A percentile compares a stretch with the other conserved stretches of the same genome.
These are phyloP conservation scores for Lipomyces japonicus DNA, from an alignment of 805 yeast species.

Conservation along the genomic window DNA sequence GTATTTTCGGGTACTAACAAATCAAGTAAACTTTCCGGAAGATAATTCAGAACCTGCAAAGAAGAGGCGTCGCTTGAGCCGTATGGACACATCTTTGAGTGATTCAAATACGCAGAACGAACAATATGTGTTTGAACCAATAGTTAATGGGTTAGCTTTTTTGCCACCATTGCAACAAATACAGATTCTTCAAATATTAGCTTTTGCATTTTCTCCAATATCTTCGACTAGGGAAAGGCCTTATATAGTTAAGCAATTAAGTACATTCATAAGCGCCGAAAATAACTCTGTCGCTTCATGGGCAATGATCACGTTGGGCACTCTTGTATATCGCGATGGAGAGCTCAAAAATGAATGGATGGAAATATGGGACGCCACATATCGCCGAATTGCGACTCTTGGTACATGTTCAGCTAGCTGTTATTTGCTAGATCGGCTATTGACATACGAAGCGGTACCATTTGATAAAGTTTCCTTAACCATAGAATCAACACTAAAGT, in stretches of 20 bases:
- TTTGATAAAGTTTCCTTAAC: not conserved
- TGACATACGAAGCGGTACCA: not conserved
- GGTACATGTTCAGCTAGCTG: slow-evolving; percentile 14
- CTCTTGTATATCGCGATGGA: not conserved
- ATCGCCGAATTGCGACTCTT: slow-evolving; percentile 6
- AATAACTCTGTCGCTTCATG: slow-evolving; percentile 10
- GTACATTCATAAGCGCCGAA: slow-evolving; percentile 3
- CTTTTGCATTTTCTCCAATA: slow-evolving; percentile 2
- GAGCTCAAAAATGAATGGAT: slow-evolving; percentile 8
- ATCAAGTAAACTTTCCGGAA: no score
- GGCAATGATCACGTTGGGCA: slow-evolving; percentile 18
- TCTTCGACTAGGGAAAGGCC: not conserved
- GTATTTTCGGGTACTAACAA: no score
- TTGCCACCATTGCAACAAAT: no score
- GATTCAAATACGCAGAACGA: no score
- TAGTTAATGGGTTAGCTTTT: no score
- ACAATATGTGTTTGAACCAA: no score
- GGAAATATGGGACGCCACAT: slow-evolving; percentile 9
- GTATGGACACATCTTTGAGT: no score
- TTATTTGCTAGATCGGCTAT: slow-evolving; percentile 7
- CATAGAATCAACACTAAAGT: slow-evolving; percentile 2
- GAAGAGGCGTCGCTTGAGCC: slow-evolving; percentile 9
- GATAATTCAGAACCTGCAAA: not conserved
- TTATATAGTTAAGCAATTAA: not conserved
- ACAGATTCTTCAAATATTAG: slow-evolving; percentile 11